Evolutionary conservation across 108 stramenopile genomes (phyloP).

Genomic region (Aurantiochytrium sp.): DNA sequence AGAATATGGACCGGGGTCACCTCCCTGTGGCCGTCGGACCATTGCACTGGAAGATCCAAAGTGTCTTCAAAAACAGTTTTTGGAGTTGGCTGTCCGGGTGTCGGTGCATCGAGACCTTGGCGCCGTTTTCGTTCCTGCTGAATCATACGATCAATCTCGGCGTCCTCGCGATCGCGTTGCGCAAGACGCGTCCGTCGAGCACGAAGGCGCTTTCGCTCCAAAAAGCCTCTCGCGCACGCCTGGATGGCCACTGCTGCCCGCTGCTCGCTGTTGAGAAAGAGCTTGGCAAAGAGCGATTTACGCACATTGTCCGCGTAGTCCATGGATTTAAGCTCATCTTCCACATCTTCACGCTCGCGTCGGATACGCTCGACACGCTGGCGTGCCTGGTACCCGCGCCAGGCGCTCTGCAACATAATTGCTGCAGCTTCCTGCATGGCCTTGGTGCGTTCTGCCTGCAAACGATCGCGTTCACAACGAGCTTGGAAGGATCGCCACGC

Average conservation of each 20-base stretch:
- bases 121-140: not conserved
- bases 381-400: not conserved
- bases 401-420: not conserved
- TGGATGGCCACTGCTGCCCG: not conserved
- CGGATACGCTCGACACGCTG: not conserved
- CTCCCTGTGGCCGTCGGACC: not conserved
- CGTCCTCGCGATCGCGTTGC: not conserved
- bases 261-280: constrained; percentile 3
- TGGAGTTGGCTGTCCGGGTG: not conserved
- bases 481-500: not conserved
- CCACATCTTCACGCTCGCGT: not conserved
- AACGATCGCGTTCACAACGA: not conserved
- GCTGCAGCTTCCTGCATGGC: not conserved
- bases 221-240: not conserved
- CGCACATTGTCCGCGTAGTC: not conserved
- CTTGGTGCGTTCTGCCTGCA: not conserved
- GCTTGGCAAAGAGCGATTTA: not conserved
- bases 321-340: not conserved
- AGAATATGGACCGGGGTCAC: not conserved
- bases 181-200: not conserved
- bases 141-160: not conserved
- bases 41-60: not conserved
- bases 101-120: not conserved
- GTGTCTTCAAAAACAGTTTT: not conserved
- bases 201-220: not conserved